Base-by-base conservation (phyloP, 176 grass and related monocot genomes). In the Olyra latifolia region DNA sequence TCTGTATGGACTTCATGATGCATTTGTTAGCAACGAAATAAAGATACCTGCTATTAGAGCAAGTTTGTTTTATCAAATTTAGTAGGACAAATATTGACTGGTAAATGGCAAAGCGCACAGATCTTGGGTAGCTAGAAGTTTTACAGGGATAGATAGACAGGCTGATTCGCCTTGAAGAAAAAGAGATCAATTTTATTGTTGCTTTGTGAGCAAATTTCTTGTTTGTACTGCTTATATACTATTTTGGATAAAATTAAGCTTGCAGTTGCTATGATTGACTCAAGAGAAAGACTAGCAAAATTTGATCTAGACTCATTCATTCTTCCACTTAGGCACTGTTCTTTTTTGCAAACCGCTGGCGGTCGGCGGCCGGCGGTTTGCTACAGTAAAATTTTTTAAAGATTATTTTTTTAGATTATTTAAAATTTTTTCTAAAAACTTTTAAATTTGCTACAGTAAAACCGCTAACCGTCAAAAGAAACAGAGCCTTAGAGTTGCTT, bases 151-250 rank as follows among this genome's bases (percentile, higher is more conserved):
- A 3, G 43, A 64, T 28, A 3, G 43, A 20, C 29, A 70, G 14
- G 46, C 40, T 81, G 19, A 62, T 61, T 71, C 15, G 11, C 54
- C 48, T 70, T 9, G 4, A 76, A 47, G 42, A 10, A 8, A 63
- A 55, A 20, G 49, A 54, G 6, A 20, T 69, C 48, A 61, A 27
- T 75, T 30, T 42, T 48, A 29, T 75, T 64, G 40, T 68, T 84
- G 28, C 17, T 61, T 7, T 22, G 0, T 70, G 47, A 57, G 17
- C 46, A 41, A 40, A 62, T 77, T 30, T 76, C 8, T 76, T n/a
- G 23, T 43, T 22, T 75, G 70, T 44, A 19, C 17, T 70, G 27
- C 35, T 55, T 53, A 62, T 52, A 62, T 54, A 50, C 67, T 38
- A 22, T 46, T 30, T 13, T 20, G 20, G 10, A 79, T 44, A 42